A percentile compares a stretch with the other conserved stretches of the same genome.
phyloP scores from a whole-genome alignment of 805 yeast genomes.

The Maudiozyma saulgeensis region DNA sequence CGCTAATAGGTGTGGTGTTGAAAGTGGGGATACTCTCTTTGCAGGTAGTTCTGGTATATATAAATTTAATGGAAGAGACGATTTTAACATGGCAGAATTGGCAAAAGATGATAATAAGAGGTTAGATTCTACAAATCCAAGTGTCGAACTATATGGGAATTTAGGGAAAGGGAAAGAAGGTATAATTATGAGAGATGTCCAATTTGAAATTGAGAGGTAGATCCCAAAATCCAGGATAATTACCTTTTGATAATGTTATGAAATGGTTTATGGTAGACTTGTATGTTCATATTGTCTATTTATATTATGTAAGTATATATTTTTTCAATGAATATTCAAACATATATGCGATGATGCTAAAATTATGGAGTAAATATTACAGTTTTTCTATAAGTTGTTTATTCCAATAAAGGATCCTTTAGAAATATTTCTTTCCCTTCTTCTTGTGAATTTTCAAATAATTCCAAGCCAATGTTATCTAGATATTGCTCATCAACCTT shows the following conservation, averaged over 20 bases:
- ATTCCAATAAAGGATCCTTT: neutral
- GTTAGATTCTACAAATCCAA: constrained; percentile 36
- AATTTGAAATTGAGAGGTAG: constrained; percentile 25
- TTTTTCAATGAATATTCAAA: neutral
- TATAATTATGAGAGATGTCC: constrained; percentile 49
- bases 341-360: neutral
- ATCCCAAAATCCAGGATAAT: neutral
- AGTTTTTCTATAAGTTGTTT: too few relatives aligned
- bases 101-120: constrained; percentile 20
- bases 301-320: neutral
- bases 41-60: constrained; percentile 61
- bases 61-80: constrained; percentile 38
- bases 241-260: too few relatives aligned
- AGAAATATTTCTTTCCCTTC: constrained; percentile 2
- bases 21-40: constrained; percentile 41
- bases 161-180: constrained; percentile 62
- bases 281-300: neutral
- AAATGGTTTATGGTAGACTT: neutral
- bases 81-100: constrained; percentile 15
- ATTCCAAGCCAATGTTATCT: constrained; percentile 4
- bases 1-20: constrained; percentile 75
- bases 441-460: constrained; percentile 2
- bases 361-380: neutral
- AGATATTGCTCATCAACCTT: neutral
- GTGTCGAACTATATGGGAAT: constrained; percentile 46